Evolutionary conservation across 1,284 basidiomycete genomes (phyloP).

Genomic region (Violaceomyces palustris): DNA sequence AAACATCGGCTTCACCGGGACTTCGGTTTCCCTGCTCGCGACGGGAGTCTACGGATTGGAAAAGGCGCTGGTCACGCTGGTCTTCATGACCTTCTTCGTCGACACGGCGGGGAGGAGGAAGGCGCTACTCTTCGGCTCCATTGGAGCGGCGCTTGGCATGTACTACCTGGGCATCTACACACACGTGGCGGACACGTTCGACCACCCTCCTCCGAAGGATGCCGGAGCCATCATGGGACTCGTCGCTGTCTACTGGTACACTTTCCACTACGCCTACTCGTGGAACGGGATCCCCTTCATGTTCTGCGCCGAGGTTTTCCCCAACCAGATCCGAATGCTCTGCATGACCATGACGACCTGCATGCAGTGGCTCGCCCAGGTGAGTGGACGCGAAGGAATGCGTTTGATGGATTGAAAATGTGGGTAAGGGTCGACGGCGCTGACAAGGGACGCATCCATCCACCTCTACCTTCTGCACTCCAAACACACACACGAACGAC

Average conservation of each 20-base stretch:
- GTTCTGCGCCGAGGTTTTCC: constrained; percentile 32
- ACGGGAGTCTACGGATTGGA: no score
- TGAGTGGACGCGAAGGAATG: no score
- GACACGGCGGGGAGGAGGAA: no score
- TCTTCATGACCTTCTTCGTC: no score
- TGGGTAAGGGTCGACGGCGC: no score
- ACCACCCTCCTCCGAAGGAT: not conserved
- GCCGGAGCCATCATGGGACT: not conserved
- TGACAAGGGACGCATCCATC: no score
- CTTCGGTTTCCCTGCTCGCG: no score
- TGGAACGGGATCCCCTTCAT: constrained; percentile 8
- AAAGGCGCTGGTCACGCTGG: no score
- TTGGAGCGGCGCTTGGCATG: constrained; percentile 4
- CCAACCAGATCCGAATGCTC: constrained; percentile 28
- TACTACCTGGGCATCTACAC: constrained; percentile 1
- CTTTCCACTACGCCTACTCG: not conserved
- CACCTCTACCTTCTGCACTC: no score
- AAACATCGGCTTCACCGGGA: no score
- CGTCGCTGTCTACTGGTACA: constrained; percentile 1
- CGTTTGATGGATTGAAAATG: no score
- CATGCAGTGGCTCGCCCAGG: constrained; percentile 10
- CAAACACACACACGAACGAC: no score
- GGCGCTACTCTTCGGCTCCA: not conserved
- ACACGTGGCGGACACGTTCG: not conserved
- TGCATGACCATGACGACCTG: constrained; percentile 23